Base-by-base conservation (phyloP, 768 basidiomycete genomes). In the Tricholoma sp. region DNA sequence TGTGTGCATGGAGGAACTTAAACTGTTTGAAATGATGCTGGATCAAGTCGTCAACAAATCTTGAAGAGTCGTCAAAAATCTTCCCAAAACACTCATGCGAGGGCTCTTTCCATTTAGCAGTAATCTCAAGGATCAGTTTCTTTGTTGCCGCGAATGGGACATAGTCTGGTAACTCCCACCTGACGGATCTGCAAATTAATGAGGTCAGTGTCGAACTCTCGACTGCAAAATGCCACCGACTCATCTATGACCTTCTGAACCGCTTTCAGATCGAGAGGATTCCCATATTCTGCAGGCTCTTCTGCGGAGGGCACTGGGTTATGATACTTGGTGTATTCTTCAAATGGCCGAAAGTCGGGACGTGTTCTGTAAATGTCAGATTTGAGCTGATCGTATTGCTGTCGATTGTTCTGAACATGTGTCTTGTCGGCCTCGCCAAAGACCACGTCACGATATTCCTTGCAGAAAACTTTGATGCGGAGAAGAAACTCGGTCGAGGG, bases 141-240 rank as follows among this genome's bases (percentile, higher is more conserved):
- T 65, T 69, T 0, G 66, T 71, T 1, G 72, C 73, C 14, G 74
- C 70, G 37, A 70, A 76, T 0, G 74, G 74, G 34, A 74, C 66
- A 54, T 71, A 64, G 0, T 61, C 65, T 0, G 72, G 72, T 4
- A 76, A 68, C 41, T 76, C 75, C 74, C 74, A 76, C 11, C 67
- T 66, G 9, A 70, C 71, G 0, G 70, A 71, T 5, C 75, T 76
- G 27, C 27, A 9, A 50, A 31, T n/a, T n/a, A 50, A 50, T 31
- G 47, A n/a, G 47, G 29, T n/a, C 22, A 45, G 52, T 52, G 8
- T 34, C 11, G 9, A 41, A 31, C 8, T 50, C 47, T 31, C n/a
- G n/a, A 50, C 24, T 9, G 27, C n/a, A 50, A 31, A 50, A 9
- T 50, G 37, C 12, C 19, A 58, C 68, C 34, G 50, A 74, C 73